Conservation (phyloP, 345 rosid genomes). For the Laguncularia racemosa region DNA sequence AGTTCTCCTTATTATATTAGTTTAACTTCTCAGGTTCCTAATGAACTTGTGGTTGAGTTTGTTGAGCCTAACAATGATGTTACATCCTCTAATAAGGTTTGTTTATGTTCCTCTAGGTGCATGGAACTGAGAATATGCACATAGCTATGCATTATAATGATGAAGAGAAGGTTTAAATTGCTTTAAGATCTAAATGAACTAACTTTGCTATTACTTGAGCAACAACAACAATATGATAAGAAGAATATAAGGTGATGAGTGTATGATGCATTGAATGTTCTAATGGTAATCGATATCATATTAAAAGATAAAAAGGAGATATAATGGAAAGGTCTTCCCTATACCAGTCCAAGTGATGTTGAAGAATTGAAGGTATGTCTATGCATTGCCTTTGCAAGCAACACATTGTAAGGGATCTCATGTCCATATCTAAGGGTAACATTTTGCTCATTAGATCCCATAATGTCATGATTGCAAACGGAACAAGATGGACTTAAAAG, state of each 20-base stretch:
- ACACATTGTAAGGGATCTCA: no score
- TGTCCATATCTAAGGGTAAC: no score
- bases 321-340: constrained; percentile 98
- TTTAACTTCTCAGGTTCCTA: constrained; percentile 70
- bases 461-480: no score
- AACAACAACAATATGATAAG: constrained; percentile 96
- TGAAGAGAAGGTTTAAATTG: neutral
- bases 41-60: constrained; percentile 98
- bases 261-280: constrained; percentile 96
- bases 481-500: no score
- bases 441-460: no score
- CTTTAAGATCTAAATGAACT: neutral
- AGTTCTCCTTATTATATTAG: no score
- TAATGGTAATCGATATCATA: constrained; percentile 98
- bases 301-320: constrained; percentile 97
- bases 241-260: constrained; percentile 97
- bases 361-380: constrained; percentile 70
- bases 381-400: no score
- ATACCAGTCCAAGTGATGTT: constrained; percentile 82
- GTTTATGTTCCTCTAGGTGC: neutral
- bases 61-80: constrained; percentile 66
- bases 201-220: constrained; percentile 2
- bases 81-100: constrained; percentile 88
- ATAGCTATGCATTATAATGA: neutral
- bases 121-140: no score